These are phyloP conservation scores for Botrytis pseudocinerea DNA, from an alignment of 2,329 filamentous ascomycete genomes.

Conservation along the genomic window DNA sequence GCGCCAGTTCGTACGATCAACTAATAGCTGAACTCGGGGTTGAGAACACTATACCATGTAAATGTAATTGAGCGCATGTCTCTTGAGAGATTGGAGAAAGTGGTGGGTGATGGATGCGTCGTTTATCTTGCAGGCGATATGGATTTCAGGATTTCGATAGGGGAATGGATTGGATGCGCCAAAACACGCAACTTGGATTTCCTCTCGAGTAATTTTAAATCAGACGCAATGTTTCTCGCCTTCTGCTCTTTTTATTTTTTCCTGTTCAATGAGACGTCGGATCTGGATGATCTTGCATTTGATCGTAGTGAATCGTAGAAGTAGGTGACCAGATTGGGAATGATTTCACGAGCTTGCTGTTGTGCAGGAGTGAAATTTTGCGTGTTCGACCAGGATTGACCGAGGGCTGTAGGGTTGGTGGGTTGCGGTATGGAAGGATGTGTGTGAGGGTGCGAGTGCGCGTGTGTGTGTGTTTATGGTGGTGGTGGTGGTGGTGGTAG, in stretches of 20 bases:
- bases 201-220: background rate
- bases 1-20: constrained; percentile 7
- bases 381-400: background rate
- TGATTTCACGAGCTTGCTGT: background rate
- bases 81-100: background rate
- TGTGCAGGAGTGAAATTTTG: constrained; percentile 3
- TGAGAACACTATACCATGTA: constrained; percentile 18
- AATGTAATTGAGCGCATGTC: constrained; percentile 22
- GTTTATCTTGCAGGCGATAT: background rate
- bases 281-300: constrained; percentile 23
- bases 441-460: background rate
- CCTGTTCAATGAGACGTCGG: constrained; percentile 7
- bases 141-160: background rate
- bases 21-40: constrained; percentile 19
- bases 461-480: background rate
- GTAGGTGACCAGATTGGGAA: constrained; percentile 5
- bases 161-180: constrained; percentile 12
- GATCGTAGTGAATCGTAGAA: constrained; percentile 14
- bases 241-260: no score
- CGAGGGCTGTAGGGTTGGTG: background rate
- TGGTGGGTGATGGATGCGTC: background rate
- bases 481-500: background rate
- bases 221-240: background rate
- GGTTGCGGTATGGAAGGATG: background rate
- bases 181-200: background rate